Percentiles rank a stretch among this genome's conserved stretches.
Evolutionary conservation across 306 rosid genomes (phyloP).

Genomic region (Oemleria cerasiformis): DNA sequence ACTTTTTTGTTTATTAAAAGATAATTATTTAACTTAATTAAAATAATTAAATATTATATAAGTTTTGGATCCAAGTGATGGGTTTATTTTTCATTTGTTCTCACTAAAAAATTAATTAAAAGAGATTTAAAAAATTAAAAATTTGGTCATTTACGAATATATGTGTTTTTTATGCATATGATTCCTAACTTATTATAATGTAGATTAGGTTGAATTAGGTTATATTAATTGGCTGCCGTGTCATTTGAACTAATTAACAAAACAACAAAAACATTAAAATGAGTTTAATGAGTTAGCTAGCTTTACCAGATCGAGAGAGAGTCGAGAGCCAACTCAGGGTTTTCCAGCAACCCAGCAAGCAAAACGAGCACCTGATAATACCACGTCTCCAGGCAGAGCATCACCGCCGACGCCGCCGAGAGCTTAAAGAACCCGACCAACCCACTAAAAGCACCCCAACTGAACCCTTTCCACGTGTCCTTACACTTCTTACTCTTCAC

Average conservation of each 20-base stretch:
- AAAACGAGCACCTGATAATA: conserved; percentile 74
- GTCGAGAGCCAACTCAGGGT: conserved; percentile 68
- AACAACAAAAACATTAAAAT: too few relatives aligned
- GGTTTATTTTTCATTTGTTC: too few relatives aligned
- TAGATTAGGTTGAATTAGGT: neutral
- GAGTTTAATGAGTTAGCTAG: neutral
- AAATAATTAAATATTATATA: too few relatives aligned
- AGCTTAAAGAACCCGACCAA: conserved; percentile 52
- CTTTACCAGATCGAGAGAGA: conserved; percentile 67
- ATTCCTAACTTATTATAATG: too few relatives aligned
- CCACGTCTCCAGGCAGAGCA: conserved; percentile 78
- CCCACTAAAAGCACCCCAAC: conserved; percentile 41
- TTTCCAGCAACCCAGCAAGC: conserved; percentile 61
- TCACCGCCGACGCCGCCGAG: conserved; percentile 67
- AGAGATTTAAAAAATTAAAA: too few relatives aligned
- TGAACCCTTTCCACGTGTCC: conserved; percentile 64
- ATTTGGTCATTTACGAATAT: too few relatives aligned
- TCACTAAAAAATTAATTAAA: too few relatives aligned
- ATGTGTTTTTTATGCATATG: too few relatives aligned
- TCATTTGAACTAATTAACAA: neutral
- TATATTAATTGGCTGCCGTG: neutral
- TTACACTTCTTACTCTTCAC: conserved; percentile 55
- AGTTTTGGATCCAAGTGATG: too few relatives aligned
- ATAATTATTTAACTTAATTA: too few relatives aligned
- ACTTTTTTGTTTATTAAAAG: too few relatives aligned